Evolutionary conservation across 1,284 basidiomycete species (phyloP).

Genomic region (Thelephora terrestris): DNA sequence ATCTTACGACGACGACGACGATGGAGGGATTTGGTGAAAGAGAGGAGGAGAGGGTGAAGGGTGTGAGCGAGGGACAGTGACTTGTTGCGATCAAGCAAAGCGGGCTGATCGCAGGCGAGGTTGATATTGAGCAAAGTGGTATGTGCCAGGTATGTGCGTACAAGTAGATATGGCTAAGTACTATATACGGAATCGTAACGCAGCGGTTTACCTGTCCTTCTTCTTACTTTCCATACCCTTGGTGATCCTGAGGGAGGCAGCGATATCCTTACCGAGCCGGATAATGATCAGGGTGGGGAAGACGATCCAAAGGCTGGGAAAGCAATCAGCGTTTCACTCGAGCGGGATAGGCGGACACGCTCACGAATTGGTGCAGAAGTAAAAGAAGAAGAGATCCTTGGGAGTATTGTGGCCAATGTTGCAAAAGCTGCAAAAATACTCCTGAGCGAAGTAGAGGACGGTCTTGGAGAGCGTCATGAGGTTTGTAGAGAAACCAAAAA

Average conservation of each 20-base stretch:
- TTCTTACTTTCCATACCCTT: conserved; percentile 17
- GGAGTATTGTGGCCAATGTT: conserved; percentile 66
- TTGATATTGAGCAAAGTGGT: too few relatives aligned
- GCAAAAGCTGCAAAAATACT: conserved; percentile 65
- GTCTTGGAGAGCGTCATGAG: conserved; percentile 82
- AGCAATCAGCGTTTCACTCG: conserved; percentile 2
- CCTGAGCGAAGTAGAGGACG: conserved; percentile 70
- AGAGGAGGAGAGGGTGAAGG: too few relatives aligned
- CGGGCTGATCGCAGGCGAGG: too few relatives aligned
- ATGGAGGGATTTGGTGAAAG: too few relatives aligned
- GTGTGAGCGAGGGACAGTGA: too few relatives aligned
- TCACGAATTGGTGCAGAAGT: conserved; percentile 73
- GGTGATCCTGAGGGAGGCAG: conserved; percentile 31
- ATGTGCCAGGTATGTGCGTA: too few relatives aligned
- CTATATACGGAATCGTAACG: too few relatives aligned
- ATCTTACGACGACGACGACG: not conserved
- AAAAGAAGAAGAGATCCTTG: conserved; percentile 46
- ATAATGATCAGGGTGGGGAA: conserved; percentile 50
- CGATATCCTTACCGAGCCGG: conserved; percentile 49
- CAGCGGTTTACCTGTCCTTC: too few relatives aligned
- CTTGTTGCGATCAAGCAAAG: too few relatives aligned
- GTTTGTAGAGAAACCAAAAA: conserved; percentile 67
- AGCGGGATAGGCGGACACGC: conserved; percentile 20
- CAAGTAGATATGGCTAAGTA: too few relatives aligned
- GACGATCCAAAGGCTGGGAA: conserved; percentile 57